Evolutionary conservation across 108 stramenopile species (phyloP).

Genomic region (Cylindrotheca fusiformis): DNA sequence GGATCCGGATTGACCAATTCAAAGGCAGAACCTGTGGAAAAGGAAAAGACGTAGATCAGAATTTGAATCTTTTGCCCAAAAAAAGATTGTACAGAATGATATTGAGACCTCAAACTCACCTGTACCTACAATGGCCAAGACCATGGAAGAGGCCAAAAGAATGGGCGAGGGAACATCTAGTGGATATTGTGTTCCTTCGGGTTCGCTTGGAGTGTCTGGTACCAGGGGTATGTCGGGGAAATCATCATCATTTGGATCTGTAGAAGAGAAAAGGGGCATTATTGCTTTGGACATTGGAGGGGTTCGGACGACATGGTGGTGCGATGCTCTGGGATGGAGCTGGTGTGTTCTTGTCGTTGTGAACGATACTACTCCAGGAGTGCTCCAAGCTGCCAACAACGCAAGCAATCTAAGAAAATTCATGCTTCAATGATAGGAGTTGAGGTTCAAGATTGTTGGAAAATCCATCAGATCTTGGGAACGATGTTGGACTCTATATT

Average conservation of each 20-base stretch:
- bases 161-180: constrained; percentile 73
- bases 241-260: background rate
- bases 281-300: too few relatives aligned
- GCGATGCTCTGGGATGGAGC: too few relatives aligned
- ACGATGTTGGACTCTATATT: too few relatives aligned
- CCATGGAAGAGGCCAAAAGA: constrained; percentile 72
- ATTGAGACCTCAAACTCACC: constrained; percentile 36
- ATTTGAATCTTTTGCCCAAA: background rate
- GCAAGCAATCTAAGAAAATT: too few relatives aligned
- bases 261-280: background rate
- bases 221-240: background rate
- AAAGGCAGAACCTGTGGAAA: constrained; percentile 59
- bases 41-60: constrained; percentile 2
- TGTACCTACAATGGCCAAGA: constrained; percentile 66
- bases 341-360: too few relatives aligned
- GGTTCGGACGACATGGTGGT: too few relatives aligned
- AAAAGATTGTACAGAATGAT: background rate
- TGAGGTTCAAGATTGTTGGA: too few relatives aligned
- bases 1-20: constrained; percentile 55
- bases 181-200: constrained; percentile 41
- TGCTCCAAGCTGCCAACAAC: too few relatives aligned
- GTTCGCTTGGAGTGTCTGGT: background rate
- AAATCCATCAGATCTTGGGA: too few relatives aligned
- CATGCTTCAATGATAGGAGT: too few relatives aligned
- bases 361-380: too few relatives aligned